phyloP scores from a whole-genome alignment of 345 rosid genomes.

The Heritiera fomes region DNA sequence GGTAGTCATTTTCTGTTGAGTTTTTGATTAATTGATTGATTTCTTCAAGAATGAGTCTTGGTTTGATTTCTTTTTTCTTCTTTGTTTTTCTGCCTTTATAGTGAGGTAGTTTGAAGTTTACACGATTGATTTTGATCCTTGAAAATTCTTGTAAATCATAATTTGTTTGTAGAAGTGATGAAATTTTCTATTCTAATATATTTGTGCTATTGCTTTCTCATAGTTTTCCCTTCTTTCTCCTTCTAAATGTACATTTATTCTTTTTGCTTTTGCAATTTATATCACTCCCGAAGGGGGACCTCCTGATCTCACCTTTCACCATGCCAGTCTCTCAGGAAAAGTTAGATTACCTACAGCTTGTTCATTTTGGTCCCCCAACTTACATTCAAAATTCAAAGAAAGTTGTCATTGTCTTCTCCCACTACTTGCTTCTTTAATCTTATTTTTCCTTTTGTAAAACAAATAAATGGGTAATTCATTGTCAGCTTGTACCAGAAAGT shows the following conservation, averaged over 20 bases:
- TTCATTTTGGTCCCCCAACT: neutral
- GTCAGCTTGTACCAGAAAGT: neutral
- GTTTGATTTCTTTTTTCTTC: conserved; percentile 37
- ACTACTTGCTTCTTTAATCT: neutral
- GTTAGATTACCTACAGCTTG: neutral
- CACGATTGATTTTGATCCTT: conserved; percentile 20
- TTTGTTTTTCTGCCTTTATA: neutral
- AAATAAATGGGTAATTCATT: neutral
- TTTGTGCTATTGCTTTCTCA: conserved; percentile 11
- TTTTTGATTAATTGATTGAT: conserved; percentile 21
- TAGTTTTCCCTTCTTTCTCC: neutral
- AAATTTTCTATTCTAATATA: conserved; percentile 24
- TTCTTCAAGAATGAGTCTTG: conserved; percentile 52
- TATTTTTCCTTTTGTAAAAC: neutral
- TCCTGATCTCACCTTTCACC: neutral
- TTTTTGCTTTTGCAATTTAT: neutral
- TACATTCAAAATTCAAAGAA: neutral
- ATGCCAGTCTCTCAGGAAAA: neutral
- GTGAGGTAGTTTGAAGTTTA: neutral
- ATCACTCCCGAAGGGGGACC: neutral
- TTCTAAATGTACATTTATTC: neutral
- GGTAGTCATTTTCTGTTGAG: conserved; percentile 17
- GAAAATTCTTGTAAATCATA: conserved; percentile 35
- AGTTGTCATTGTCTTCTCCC: neutral
- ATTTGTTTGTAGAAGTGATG: conserved; percentile 29